Base-by-base conservation (phyloP, 1,284 basidiomycete species). In the Heliocybe sulcata region DNA sequence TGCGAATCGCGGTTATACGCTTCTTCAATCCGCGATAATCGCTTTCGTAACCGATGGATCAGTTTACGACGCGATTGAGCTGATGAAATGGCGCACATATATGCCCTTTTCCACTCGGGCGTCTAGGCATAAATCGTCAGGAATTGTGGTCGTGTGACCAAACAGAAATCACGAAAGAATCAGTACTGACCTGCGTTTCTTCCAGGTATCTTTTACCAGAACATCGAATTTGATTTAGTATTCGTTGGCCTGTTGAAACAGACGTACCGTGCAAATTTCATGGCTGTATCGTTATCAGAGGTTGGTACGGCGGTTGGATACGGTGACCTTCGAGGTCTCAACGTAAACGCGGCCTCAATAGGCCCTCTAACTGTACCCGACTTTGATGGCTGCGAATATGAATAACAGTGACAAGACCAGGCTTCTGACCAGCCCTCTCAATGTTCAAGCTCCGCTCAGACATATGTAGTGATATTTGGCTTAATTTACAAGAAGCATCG, bases 91-190 rank as follows among this genome's bases (percentile, higher is more conserved):
- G 65, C 78, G 57, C 60, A 90, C 89, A 92, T 88, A 67, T 92
- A 92, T 14, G 86, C 88, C 59, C 77, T 83, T 64, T 89, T 86
- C 89, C 89, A 92, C 70, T 92, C 89, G 1, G 87, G 83, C 33
- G 79, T 82, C 88, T 91, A 57, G 14, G 23, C 20, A 49, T 25
- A 49, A n/a, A 25, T 20, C 12, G 22, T 25, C 47, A 31, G 4
- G 20, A 9, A 23, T 49, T 26, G 20, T 42, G 27, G 47, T 49
- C 47, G 47, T 49, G 47, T 25, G 27, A 29, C 47, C 47, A 26
- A 4, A 26, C 33, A 47, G 42, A 23, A 45, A 20, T 31, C 11
- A 42, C 25, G 26, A 27, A 33, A 54, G n/a, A 19, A 23, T 35
- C 54, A 20, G 42, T 50, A 27, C 69, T 26, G 57, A 83, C 88